A percentile compares a stretch with the other conserved stretches of the same genome.
phyloP scores from a whole-genome alignment of 2,329 filamentous ascomycete species.

The Aureobasidium sp. region DNA sequence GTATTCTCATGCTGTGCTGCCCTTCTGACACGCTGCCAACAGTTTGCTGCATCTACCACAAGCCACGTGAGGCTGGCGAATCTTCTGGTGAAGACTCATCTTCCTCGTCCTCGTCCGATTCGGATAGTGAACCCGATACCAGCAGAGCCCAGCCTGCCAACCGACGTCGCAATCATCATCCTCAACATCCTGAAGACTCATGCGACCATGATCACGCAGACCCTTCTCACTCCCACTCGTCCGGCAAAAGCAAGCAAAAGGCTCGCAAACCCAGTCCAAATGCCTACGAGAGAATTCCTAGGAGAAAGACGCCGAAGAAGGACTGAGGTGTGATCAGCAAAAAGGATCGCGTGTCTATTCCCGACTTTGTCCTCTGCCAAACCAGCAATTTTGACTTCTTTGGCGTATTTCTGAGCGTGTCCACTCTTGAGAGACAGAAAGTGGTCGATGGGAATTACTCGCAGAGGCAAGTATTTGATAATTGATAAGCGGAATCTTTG shows the following conservation, averaged over 20 bases:
- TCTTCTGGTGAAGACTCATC: constrained; percentile 61
- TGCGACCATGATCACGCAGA: constrained; percentile 32
- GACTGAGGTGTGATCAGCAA: neutral
- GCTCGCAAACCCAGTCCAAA: constrained; percentile 62
- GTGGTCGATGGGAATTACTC: too few relatives aligned
- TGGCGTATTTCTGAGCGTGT: too few relatives aligned
- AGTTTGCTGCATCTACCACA: constrained; percentile 99
- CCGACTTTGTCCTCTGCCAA: too few relatives aligned
- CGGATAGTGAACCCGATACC: constrained; percentile 50
- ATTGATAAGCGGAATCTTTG: too few relatives aligned
- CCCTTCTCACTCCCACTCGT: constrained; percentile 27
- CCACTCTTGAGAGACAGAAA: too few relatives aligned
- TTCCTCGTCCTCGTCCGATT: constrained; percentile 46
- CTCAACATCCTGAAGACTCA: constrained; percentile 19
- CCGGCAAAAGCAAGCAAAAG: constrained; percentile 35
- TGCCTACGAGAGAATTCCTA: constrained; percentile 72
- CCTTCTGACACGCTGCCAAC: neutral
- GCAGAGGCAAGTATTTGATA: too few relatives aligned
- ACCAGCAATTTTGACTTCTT: too few relatives aligned
- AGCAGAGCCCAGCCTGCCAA: constrained; percentile 36
- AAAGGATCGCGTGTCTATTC: neutral
- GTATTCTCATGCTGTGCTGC: neutral
- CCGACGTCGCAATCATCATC: constrained; percentile 26
- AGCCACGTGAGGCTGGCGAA: constrained; percentile 72
- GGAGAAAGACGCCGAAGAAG: constrained; percentile 27